These are phyloP conservation scores for Antrodiella citrinella DNA, from an alignment of 768 basidiomycete genomes.

Conservation along the genomic window DNA sequence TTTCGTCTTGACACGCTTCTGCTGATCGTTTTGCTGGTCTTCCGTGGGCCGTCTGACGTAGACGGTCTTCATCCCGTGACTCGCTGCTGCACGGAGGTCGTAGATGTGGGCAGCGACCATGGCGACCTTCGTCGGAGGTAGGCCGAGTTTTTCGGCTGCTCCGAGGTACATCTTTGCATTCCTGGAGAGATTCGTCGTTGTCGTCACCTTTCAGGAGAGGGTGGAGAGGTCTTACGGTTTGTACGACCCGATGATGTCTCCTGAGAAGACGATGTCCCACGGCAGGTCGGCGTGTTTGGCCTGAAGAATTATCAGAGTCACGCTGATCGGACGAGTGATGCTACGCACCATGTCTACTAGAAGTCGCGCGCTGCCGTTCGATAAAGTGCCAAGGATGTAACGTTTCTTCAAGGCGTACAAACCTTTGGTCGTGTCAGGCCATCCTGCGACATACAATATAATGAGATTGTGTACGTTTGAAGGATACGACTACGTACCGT, in stretches of 20 bases:
- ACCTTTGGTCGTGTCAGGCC: conserved; percentile 46
- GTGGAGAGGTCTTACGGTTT: conserved; percentile 43
- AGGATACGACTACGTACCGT: conserved; percentile 27
- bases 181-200: conserved; percentile 20
- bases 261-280: conserved; percentile 57
- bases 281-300: conserved; percentile 55
- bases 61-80: conserved; percentile 47
- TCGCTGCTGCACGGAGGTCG: conserved; percentile 48
- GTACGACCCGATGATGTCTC: conserved; percentile 51
- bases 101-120: conserved; percentile 60
- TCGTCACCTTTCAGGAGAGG: neutral
- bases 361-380: conserved; percentile 57
- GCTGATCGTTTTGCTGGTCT: conserved; percentile 21
- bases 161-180: conserved; percentile 44
- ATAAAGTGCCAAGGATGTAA: conserved; percentile 43
- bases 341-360: conserved; percentile 49
- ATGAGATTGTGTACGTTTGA: neutral
- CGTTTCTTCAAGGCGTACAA: conserved; percentile 44
- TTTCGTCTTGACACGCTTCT: conserved; percentile 32
- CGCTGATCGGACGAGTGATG: neutral
- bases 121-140: conserved; percentile 41
- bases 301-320: no score
- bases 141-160: conserved; percentile 39
- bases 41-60: conserved; percentile 48
- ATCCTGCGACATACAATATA: conserved; percentile 29